These are phyloP conservation scores for Erythrophleum fordii DNA, from an alignment of 306 rosid genomes.

Conservation along the genomic window DNA sequence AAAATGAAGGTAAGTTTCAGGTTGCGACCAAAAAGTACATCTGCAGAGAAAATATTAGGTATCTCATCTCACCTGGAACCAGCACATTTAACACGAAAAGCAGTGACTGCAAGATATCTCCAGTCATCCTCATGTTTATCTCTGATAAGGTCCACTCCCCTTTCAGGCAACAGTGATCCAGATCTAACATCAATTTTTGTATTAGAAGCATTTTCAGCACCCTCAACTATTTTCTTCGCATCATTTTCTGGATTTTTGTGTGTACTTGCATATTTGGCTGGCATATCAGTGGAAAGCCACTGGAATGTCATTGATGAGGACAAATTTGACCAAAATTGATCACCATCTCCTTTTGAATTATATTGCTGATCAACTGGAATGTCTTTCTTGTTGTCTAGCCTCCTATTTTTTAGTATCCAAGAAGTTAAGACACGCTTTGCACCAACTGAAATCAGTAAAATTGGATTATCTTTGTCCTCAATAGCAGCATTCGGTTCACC, in stretches of 20 bases:
- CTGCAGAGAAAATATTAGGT: slow-evolving; percentile 32
- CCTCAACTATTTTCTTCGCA: slow-evolving; percentile 37
- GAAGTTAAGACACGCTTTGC: slow-evolving; percentile 95
- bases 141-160: slow-evolving; percentile 45
- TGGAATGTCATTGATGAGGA: slow-evolving; percentile 79
- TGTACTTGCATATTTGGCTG: slow-evolving; percentile 61
- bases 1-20: slow-evolving; percentile 19
- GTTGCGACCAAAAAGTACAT: slow-evolving; percentile 26
- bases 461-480: slow-evolving; percentile 57
- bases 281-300: slow-evolving; percentile 99
- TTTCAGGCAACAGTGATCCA: slow-evolving; percentile 42
- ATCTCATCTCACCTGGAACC: slow-evolving; percentile 70
- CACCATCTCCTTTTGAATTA: slow-evolving; percentile 41
- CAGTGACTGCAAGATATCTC: slow-evolving; percentile 97
- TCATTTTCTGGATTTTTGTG: slow-evolving; percentile 44
- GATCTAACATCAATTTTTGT: slow-evolving; percentile 42
- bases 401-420: slow-evolving; percentile 76
- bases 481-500: slow-evolving; percentile 35
- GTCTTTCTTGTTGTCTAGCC: slow-evolving; percentile 45
- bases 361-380: slow-evolving; percentile 42
- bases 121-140: slow-evolving; percentile 88
- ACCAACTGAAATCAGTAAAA: slow-evolving; percentile 86
- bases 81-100: slow-evolving; percentile 80
- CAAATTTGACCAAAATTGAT: slow-evolving; percentile 41
- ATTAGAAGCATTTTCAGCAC: slow-evolving; percentile 45